Percentiles rank a stretch among this genome's conserved stretches.
phyloP scores from a whole-genome alignment of 139 green algal species.

The Picochlorum costavermella region DNA sequence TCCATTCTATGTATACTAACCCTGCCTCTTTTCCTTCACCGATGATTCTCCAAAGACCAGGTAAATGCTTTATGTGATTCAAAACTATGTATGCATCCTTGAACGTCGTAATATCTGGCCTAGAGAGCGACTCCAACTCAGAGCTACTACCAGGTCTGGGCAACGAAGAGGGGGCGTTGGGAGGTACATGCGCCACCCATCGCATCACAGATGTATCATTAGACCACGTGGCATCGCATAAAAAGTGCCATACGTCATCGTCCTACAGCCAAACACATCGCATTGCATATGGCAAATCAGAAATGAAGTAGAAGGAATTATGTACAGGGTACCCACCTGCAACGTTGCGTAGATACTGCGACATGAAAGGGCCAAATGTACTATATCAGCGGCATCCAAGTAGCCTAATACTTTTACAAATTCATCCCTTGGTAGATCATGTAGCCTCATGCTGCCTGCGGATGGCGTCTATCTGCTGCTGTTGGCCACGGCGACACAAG shows the following conservation, averaged over 20 bases:
- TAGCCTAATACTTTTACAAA: slow-evolving; percentile 2
- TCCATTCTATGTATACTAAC: slow-evolving; percentile 19
- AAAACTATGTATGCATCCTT: slow-evolving; percentile 17
- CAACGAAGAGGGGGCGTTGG: not conserved
- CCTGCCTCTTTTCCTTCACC: slow-evolving; percentile 14
- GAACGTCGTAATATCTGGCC: not conserved
- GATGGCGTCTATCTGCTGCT: no score
- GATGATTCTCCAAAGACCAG: slow-evolving; percentile 23
- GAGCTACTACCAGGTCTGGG: no score
- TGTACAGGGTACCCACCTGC: not conserved
- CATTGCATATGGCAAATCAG: not conserved
- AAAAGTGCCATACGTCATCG: slow-evolving; percentile 18
- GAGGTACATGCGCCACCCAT: slow-evolving; percentile 9
- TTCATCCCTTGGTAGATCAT: slow-evolving; percentile 12
- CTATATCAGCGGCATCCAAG: slow-evolving; percentile 12
- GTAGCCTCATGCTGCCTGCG: not conserved
- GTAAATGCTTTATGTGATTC: slow-evolving; percentile 6
- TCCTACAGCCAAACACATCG: slow-evolving; percentile 5
- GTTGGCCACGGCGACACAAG: no score
- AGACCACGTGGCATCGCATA: slow-evolving; percentile 19
- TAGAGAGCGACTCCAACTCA: no score
- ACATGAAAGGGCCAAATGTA: not conserved
- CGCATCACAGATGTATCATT: slow-evolving; percentile 5
- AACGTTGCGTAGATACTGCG: not conserved
- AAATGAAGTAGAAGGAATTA: not conserved